Evolutionary conservation across 2,329 filamentous ascomycete species (phyloP).

Genomic region (Aspergillus bombycis): DNA sequence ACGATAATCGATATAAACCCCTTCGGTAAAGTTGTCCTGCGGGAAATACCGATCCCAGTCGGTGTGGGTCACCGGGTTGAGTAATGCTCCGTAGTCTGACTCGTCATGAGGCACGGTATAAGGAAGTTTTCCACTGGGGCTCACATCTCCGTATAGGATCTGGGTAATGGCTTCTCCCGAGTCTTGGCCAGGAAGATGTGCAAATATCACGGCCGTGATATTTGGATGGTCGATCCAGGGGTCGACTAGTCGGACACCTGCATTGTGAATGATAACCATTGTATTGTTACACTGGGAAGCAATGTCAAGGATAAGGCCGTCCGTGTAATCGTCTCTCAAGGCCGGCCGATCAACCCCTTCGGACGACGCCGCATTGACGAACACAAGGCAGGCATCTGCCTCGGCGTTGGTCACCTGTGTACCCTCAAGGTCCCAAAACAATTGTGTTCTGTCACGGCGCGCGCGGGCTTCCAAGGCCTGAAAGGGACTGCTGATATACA

Average conservation of each 20-base stretch:
- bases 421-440: too few species aligned
- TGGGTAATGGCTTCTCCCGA: slow-evolving; percentile 78
- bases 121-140: slow-evolving; percentile 75
- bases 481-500: too few species aligned
- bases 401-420: too few species aligned
- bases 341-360: slow-evolving; percentile 71
- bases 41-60: slow-evolving; percentile 12
- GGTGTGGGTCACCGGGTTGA: not conserved
- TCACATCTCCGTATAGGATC: slow-evolving; percentile 78
- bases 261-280: slow-evolving; percentile 81
- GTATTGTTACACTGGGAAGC: slow-evolving; percentile 76
- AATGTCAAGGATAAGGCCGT: slow-evolving; percentile 79
- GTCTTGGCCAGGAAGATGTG: slow-evolving; percentile 80
- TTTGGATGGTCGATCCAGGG: slow-evolving; percentile 68
- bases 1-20: slow-evolving; percentile 25
- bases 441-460: slow-evolving; percentile 24
- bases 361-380: slow-evolving; percentile 78
- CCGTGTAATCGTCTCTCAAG: slow-evolving; percentile 70
- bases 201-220: slow-evolving; percentile 82
- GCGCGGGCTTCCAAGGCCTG: slow-evolving; percentile 31
- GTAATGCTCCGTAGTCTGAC: slow-evolving; percentile 63
- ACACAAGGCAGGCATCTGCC: slow-evolving; percentile 64
- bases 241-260: slow-evolving; percentile 60
- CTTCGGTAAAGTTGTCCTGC: slow-evolving; percentile 17
- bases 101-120: slow-evolving; percentile 76